Percentiles rank a stretch among this genome's conserved stretches.
Evolutionary conservation across 148 eudicot species (phyloP).

Genomic region (Amaranthus cruentus): DNA sequence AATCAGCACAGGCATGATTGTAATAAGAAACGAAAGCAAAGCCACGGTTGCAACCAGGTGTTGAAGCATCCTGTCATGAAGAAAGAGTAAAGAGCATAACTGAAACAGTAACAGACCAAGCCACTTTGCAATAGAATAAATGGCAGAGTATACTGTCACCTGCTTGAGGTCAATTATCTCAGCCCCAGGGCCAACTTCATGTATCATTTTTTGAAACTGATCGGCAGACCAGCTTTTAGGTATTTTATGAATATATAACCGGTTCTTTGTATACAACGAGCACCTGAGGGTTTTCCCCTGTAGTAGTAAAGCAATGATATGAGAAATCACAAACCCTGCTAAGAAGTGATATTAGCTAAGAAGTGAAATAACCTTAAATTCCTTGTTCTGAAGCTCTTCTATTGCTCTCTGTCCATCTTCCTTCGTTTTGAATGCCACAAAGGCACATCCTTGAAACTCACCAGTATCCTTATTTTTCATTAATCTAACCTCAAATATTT

Average conservation of each 20-base stretch:
- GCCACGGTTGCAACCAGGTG: slow-evolving; percentile 87
- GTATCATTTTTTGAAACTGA: slow-evolving; percentile 69
- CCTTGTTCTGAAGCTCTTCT: slow-evolving; percentile 77
- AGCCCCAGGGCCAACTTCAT: slow-evolving; percentile 87
- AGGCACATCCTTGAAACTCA: slow-evolving; percentile 88
- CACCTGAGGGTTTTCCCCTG: slow-evolving; percentile 89
- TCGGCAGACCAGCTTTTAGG: slow-evolving; percentile 92
- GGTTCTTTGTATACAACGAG: slow-evolving; percentile 74
- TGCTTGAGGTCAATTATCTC: slow-evolving; percentile 86
- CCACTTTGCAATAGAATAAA: neutral
- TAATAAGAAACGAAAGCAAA: slow-evolving; percentile 94
- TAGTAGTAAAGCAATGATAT: slow-evolving; percentile 5
- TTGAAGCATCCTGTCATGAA: slow-evolving; percentile 66
- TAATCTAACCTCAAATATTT: slow-evolving; percentile 79
- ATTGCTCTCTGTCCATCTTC: slow-evolving; percentile 78
- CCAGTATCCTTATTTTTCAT: slow-evolving; percentile 87
- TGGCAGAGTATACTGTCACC: slow-evolving; percentile 30
- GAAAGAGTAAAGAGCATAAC: slow-evolving; percentile 1
- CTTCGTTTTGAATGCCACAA: slow-evolving; percentile 72
- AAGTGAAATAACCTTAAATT: slow-evolving; percentile 63
- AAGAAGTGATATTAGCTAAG: neutral
- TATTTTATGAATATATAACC: slow-evolving; percentile 84
- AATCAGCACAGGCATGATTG: slow-evolving; percentile 98
- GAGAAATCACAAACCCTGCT: neutral
- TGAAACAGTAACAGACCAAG: neutral